Evolutionary conservation across 441 rosid species (phyloP).

Genomic region (Adansonia rubrostipa): DNA sequence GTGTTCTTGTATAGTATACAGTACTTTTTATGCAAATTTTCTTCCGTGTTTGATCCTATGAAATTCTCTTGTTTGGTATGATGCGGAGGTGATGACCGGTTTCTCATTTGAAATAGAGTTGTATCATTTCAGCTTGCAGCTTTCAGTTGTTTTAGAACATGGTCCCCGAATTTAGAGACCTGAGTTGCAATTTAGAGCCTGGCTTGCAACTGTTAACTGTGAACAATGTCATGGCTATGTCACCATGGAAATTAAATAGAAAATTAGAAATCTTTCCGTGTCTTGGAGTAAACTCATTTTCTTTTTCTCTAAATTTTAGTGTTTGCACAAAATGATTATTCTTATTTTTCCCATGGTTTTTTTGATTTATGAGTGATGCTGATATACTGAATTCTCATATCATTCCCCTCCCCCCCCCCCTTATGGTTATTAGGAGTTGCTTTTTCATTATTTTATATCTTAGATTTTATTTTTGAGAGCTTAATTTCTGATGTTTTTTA

Average conservation of each 20-base stretch:
- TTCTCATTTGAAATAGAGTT: background rate
- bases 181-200: background rate
- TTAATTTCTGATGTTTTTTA: slow-evolving; percentile 44
- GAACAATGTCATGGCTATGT: background rate
- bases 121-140: slow-evolving; percentile 11
- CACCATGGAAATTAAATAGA: background rate
- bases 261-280: background rate
- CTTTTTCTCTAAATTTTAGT: background rate
- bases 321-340: background rate
- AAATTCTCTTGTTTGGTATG: slow-evolving; percentile 8
- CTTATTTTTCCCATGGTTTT: slow-evolving; percentile 1
- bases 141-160: slow-evolving; percentile 6
- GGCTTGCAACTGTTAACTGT: background rate
- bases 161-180: background rate
- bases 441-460: background rate
- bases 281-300: background rate
- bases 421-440: background rate
- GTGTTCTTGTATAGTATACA: background rate
- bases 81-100: background rate
- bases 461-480: slow-evolving; percentile 24
- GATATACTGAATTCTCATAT: background rate
- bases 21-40: background rate
- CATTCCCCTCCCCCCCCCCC: no score
- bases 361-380: background rate
- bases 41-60: background rate